Evolutionary conservation across 495 filamentous ascomycete genomes (phyloP).

Genomic region (Opeltia flavorubescens): DNA sequence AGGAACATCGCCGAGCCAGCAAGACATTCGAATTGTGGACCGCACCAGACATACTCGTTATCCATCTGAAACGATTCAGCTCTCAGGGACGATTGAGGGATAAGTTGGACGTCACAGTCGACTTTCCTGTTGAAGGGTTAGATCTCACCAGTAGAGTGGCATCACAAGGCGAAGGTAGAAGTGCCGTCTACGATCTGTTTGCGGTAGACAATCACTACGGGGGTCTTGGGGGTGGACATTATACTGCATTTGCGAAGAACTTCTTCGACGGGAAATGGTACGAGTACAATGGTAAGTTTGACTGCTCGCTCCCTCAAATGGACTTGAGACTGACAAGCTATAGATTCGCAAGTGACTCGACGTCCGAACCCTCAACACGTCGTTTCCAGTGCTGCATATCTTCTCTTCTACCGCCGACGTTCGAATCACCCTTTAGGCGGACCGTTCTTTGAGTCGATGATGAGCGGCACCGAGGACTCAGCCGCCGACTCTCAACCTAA

Average conservation of each 20-base stretch:
- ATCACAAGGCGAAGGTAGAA: constrained; percentile 60
- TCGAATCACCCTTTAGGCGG: constrained; percentile 64
- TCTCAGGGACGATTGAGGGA: constrained; percentile 58
- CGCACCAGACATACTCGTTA: constrained; percentile 80
- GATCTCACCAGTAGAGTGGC: constrained; percentile 72
- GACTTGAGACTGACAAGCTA: constrained; percentile 9
- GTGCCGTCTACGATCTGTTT: constrained; percentile 78
- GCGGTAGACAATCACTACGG: constrained; percentile 93
- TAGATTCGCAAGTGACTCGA: constrained; percentile 56
- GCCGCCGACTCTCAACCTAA: constrained; percentile 31
- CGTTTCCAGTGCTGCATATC: constrained; percentile 63
- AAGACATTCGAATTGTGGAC: constrained; percentile 98
- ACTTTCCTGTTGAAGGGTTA: constrained; percentile 79
- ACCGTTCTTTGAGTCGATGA: constrained; percentile 50
- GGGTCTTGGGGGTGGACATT: constrained; percentile 83
- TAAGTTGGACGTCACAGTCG: constrained; percentile 82
- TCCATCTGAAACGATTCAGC: constrained; percentile 92
- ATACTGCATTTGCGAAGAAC: constrained; percentile 86
- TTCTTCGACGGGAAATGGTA: constrained; percentile 78
- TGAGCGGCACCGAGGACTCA: constrained; percentile 41
- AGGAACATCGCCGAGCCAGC: constrained; percentile 76
- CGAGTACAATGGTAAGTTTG: constrained; percentile 73
- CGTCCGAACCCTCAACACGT: constrained; percentile 37
- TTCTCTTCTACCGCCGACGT: constrained; percentile 90
- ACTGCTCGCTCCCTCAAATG: not conserved